Percentiles rank a stretch among this genome's conserved stretches.
These are phyloP conservation scores for Polygonum maritimum DNA, from an alignment of 148 eudicot genomes.

Conservation along the genomic window DNA sequence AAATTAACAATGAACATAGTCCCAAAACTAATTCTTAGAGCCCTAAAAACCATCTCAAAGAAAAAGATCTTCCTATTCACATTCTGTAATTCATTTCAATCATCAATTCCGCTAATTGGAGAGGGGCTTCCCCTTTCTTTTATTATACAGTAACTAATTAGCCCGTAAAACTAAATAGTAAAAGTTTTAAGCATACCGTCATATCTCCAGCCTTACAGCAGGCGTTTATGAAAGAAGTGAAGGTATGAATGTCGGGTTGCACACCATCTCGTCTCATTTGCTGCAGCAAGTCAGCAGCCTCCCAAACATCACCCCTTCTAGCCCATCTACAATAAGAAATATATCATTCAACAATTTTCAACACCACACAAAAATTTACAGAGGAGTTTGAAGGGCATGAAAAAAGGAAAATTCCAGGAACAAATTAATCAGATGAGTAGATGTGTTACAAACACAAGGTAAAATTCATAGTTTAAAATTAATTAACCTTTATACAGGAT, in stretches of 20 bases:
- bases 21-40: background rate
- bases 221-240: slow-evolving; percentile 86
- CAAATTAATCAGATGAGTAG: background rate
- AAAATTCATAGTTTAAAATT: no score
- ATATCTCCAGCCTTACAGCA: slow-evolving; percentile 99
- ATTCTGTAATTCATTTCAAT: no score
- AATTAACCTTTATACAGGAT: background rate
- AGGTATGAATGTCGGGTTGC: slow-evolving; percentile 90
- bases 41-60: background rate
- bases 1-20: background rate
- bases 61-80: background rate
- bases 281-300: slow-evolving; percentile 93
- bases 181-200: slow-evolving; percentile 41
- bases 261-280: slow-evolving; percentile 90
- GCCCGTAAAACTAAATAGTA: background rate
- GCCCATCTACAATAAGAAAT: slow-evolving; percentile 67
- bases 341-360: background rate
- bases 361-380: background rate
- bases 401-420: background rate
- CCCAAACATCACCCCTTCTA: slow-evolving; percentile 99
- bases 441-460: background rate
- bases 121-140: no score
- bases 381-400: background rate
- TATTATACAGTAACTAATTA: no score
- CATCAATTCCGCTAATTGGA: no score